Percentiles rank a stretch among this genome's conserved stretches.
These are phyloP conservation scores for Sordariomycetes sp. DNA, from an alignment of 2,329 filamentous ascomycete species.

Conservation along the genomic window DNA sequence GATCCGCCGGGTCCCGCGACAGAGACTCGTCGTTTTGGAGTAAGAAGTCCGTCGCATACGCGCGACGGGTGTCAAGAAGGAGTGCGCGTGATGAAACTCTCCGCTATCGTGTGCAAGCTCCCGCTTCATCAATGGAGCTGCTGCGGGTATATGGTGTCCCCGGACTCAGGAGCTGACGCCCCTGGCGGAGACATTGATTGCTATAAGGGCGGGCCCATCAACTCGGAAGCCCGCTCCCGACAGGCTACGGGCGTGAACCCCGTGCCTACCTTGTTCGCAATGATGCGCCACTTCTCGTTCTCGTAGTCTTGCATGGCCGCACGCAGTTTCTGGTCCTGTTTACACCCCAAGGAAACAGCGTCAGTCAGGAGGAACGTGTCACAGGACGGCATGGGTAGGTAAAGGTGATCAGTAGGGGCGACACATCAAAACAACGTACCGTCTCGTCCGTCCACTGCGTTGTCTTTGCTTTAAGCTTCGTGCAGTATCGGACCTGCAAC, in stretches of 20 bases:
- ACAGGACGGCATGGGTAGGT: not conserved
- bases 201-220: constrained; percentile 43
- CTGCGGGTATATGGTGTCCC: constrained; percentile 35
- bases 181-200: constrained; percentile 43
- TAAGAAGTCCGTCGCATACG: not conserved
- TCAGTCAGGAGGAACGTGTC: constrained; percentile 8
- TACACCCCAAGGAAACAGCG: constrained; percentile 10
- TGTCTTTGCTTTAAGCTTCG: constrained; percentile 87
- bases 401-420: not conserved
- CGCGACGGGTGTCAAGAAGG: not conserved
- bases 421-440: constrained; percentile 42
- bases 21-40: not conserved
- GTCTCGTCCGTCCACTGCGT: constrained; percentile 91
- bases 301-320: constrained; percentile 75
- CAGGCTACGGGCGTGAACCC: constrained; percentile 84
- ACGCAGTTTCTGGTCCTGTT: constrained; percentile 65
- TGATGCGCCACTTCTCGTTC: constrained; percentile 85
- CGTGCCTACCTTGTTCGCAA: constrained; percentile 81
- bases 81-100: not conserved
- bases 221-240: constrained; percentile 64
- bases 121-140: constrained; percentile 21
- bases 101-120: constrained; percentile 6
- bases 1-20: no score
- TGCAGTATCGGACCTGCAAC: constrained; percentile 88
- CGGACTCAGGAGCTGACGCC: constrained; percentile 30